Evolutionary conservation across 140 eudicot species (phyloP), one percentile per base, ranked within the genome.

Genomic region (Stevia rebaudiana): DNA sequence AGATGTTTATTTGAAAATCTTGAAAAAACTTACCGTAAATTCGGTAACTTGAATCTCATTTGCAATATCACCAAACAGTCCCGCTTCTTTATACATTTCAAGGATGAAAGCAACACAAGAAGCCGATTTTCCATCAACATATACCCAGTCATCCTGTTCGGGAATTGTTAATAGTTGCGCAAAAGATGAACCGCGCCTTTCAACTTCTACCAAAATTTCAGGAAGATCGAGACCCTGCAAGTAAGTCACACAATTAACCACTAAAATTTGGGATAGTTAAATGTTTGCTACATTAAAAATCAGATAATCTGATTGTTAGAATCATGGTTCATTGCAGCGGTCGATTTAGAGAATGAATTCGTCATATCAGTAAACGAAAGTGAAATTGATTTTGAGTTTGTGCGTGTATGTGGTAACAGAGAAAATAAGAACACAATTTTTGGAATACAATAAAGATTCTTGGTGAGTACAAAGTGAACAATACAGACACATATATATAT

Each of bases 41-140:
- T 94, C 99, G 0, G 99, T 94, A 44, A 80, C 96, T 82, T 94
- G 94, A 61, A 88, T 81, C 36, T 85, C 60, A 68, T 63, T 62
- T 65, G 95, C 71, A 59, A 88, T 63, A 65, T 78, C 63, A 63
- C 83, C 99, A 67, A 94, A 94, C 22, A 94, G 76, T 69, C 99
- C 99, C 12, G 99, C 99, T 76, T 67, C 97, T 79, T 94, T 94
- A 78, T 94, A 94, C 78, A 94, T 74, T 68, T 83, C 95, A 53
- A 94, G 94, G 59, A 88, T 81, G 43, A 79, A 88, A n/a, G 97
- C 99, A 53, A 94, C 86, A 76, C 99, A 94, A n/a, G 99, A 94
- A 52, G 94, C 58, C 28, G 99, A 94, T 42, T 77, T 85, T 47
- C 99, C 99, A 37, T 94, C 99, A 22, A 61, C 78, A 36, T 94